Conservation (phyloP, 1,284 basidiomycete genomes). For the Ustilago shanxiensis region DNA sequence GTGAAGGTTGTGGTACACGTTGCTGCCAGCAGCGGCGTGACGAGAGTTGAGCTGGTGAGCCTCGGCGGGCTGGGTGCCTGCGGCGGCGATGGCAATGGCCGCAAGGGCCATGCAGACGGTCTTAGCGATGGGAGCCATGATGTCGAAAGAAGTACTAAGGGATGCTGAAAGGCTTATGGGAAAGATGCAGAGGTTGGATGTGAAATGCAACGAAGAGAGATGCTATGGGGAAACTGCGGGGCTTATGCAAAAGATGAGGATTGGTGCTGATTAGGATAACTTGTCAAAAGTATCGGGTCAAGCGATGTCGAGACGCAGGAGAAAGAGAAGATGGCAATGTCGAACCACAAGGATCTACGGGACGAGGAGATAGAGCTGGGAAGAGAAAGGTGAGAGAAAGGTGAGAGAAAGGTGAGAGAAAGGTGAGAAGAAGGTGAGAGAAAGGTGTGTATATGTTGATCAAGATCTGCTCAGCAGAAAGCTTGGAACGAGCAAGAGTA, state of each 20-base stretch:
- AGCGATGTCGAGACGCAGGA: neutral
- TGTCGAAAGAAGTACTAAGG: conserved; percentile 13
- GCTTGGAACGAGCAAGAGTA: conserved; percentile 2
- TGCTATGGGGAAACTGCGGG: neutral
- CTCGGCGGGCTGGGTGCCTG: conserved; percentile 36
- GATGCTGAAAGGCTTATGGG: conserved; percentile 8
- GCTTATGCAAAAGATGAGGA: neutral
- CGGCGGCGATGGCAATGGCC: conserved; percentile 47
- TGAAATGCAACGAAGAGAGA: neutral
- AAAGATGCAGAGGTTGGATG: neutral
- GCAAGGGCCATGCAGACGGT: conserved; percentile 51
- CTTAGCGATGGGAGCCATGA: conserved; percentile 56
- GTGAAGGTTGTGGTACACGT: conserved; percentile 54
- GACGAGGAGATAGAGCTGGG: neutral
- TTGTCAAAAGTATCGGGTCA: conserved; percentile 30
- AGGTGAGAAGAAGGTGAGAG: conserved; percentile 14
- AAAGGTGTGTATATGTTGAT: conserved; percentile 12
- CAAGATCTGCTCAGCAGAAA: conserved; percentile 32
- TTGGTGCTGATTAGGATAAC: conserved; percentile 16
- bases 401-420: conserved; percentile 14
- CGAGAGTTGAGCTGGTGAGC: conserved; percentile 51
- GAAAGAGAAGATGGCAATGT: conserved; percentile 15
- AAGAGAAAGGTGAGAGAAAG: conserved; percentile 13
- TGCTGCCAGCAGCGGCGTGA: conserved; percentile 50
- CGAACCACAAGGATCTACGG: conserved; percentile 11